Evolutionary conservation across 352 stramenopile species (phyloP).

Genomic region (Phytopythium sindhum): DNA sequence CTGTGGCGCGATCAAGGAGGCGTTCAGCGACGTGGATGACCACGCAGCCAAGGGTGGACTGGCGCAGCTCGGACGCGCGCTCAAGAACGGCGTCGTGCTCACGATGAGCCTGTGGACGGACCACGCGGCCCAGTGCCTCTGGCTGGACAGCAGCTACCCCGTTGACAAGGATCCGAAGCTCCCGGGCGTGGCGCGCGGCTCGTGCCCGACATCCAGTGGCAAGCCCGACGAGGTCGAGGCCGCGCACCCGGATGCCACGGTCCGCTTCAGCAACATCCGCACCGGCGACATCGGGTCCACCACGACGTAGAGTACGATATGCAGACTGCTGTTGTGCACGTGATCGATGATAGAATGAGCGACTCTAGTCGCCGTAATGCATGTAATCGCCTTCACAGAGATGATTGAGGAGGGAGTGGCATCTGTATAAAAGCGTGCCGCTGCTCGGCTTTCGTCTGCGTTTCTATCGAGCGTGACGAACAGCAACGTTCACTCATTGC

Average conservation of each 20-base stretch:
- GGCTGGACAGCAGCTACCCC: constrained; percentile 69
- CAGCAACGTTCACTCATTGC: background rate
- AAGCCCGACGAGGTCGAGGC: constrained; percentile 42
- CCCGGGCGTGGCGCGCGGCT: constrained; percentile 48
- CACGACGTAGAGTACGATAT: background rate
- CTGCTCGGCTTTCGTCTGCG: background rate
- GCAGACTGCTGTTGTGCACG: too few relatives aligned
- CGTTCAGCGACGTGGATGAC: constrained; percentile 50
- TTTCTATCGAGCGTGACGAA: constrained; percentile 1
- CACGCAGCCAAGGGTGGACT: constrained; percentile 49
- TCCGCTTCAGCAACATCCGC: constrained; percentile 74
- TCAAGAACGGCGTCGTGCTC: constrained; percentile 58
- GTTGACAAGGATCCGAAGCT: constrained; percentile 24
- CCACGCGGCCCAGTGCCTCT: constrained; percentile 58
- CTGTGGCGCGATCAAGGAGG: constrained; percentile 41
- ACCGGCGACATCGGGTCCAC: constrained; percentile 65
- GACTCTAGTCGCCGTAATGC: background rate
- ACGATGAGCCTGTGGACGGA: constrained; percentile 76
- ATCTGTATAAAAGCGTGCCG: constrained; percentile 3
- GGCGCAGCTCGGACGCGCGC: constrained; percentile 50
- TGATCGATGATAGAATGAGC: background rate
- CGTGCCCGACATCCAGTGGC: constrained; percentile 50
- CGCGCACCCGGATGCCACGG: constrained; percentile 48
- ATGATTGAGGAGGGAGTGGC: background rate
- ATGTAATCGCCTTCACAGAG: background rate